Percentiles rank a stretch among this genome's conserved stretches.
Evolutionary conservation across 345 rosid species (phyloP).

Genomic region (Zanthoxylum bungeanum): DNA sequence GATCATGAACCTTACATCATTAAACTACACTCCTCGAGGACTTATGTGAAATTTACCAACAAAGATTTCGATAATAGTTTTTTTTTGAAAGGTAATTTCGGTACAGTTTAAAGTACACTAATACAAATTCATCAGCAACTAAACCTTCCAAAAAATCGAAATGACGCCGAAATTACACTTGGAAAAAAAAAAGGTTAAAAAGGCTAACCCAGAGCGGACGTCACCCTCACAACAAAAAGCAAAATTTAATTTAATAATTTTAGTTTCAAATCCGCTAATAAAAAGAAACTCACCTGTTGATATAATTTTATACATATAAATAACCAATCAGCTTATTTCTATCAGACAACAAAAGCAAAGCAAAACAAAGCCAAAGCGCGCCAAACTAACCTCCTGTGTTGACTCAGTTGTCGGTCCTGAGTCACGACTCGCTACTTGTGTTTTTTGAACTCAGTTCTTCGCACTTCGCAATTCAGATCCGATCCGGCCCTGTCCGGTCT

Average conservation of each 20-base stretch:
- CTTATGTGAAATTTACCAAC: background rate
- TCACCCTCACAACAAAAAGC: background rate
- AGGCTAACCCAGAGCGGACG: slow-evolving; percentile 10
- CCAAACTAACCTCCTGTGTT: background rate
- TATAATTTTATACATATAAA: no score
- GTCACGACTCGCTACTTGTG: background rate
- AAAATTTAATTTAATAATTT: slow-evolving; percentile 6
- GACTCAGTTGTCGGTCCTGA: slow-evolving; percentile 9
- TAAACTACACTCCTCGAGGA: no score
- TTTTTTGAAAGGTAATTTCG: no score
- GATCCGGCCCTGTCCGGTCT: background rate
- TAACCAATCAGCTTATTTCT: background rate
- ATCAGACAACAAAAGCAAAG: background rate
- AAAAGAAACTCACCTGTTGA: no score
- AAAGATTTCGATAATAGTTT: no score
- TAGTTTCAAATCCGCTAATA: no score
- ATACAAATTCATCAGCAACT: slow-evolving; percentile 21
- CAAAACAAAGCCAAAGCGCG: background rate
- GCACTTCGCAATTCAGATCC: slow-evolving; percentile 1
- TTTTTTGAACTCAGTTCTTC: background rate
- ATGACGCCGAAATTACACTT: slow-evolving; percentile 22
- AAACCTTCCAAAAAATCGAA: slow-evolving; percentile 22
- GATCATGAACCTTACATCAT: no score
- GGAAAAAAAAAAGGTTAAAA: background rate
- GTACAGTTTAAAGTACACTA: background rate